Conservation (phyloP, 768 basidiomycete genomes). For the Psilocybe subaeruginosa region DNA sequence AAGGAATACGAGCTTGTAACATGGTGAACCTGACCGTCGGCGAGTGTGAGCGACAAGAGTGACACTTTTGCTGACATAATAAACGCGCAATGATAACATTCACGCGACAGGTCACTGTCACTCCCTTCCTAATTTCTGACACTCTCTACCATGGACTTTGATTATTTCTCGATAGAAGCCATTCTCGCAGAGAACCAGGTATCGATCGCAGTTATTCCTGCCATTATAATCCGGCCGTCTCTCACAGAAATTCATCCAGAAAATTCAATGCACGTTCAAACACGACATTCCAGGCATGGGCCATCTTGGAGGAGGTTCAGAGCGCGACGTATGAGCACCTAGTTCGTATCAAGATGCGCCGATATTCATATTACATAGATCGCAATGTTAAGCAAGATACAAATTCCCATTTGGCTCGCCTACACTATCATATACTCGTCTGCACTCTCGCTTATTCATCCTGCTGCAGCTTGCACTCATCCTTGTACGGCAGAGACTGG, state of each 20-base stretch:
- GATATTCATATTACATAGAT: constrained; percentile 53
- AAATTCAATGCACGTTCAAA: constrained; percentile 93
- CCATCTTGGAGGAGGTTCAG: constrained; percentile 84
- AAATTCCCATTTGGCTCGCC: constrained; percentile 90
- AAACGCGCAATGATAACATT: constrained; percentile 12
- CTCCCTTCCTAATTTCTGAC: constrained; percentile 1
- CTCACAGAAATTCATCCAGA: constrained; percentile 45
- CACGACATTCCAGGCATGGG: constrained; percentile 85
- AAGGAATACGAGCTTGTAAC: constrained; percentile 13
- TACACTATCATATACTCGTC: constrained; percentile 85
- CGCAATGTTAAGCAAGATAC: constrained; percentile 71
- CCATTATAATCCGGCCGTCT: neutral
- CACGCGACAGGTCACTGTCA: constrained; percentile 13
- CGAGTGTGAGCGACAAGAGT: neutral
- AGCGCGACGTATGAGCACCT: constrained; percentile 68
- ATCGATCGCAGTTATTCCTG: neutral
- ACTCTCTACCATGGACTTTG: constrained; percentile 68
- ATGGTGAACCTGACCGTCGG: constrained; percentile 3
- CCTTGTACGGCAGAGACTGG: constrained; percentile 64
- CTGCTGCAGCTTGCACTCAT: constrained; percentile 5
- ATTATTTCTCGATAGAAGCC: constrained; percentile 91
- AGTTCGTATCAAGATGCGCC: neutral
- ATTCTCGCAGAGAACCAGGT: constrained; percentile 94
- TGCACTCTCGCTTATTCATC: neutral
- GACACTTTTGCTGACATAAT: constrained; percentile 13